Conservation (phyloP, 345 rosid genomes). For the Tarenaya hassleriana region DNA sequence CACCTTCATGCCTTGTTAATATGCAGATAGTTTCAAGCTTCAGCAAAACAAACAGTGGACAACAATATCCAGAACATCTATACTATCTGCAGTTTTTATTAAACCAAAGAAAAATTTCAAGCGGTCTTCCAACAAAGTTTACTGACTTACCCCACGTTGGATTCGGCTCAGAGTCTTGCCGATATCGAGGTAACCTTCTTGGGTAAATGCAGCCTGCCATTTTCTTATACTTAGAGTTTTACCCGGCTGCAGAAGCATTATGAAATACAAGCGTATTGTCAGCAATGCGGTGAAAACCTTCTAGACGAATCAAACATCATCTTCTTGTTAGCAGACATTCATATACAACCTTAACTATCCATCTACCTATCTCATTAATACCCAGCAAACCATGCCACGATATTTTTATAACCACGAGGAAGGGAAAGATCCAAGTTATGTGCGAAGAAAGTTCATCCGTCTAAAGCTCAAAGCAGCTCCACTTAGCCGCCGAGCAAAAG, state of each 20-base stretch:
- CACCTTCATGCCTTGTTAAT: too few relatives aligned
- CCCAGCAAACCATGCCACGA: neutral
- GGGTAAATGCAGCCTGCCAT: conserved; percentile 88
- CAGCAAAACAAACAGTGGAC: too few relatives aligned
- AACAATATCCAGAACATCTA: too few relatives aligned
- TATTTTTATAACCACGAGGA: neutral
- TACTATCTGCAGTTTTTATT: too few relatives aligned
- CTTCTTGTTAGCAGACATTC: neutral
- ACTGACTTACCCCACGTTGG: conserved; percentile 59
- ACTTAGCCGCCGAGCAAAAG: too few relatives aligned
- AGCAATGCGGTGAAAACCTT: neutral
- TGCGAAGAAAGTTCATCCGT: too few relatives aligned
- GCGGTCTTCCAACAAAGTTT: conserved; percentile 6
- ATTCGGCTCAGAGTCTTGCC: conserved; percentile 76
- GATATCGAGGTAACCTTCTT: conserved; percentile 69
- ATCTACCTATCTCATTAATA: neutral
- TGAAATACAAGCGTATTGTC: conserved; percentile 11
- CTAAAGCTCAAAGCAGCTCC: too few relatives aligned
- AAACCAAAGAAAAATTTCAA: too few relatives aligned
- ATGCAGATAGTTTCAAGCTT: too few relatives aligned
- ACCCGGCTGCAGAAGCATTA: conserved; percentile 61
- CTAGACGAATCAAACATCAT: neutral
- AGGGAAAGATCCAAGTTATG: neutral
- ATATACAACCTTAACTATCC: neutral
- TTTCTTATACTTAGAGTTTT: conserved; percentile 94